Conservation (phyloP, 2,329 filamentous ascomycete species). For the Helicocarpus griseus region DNA sequence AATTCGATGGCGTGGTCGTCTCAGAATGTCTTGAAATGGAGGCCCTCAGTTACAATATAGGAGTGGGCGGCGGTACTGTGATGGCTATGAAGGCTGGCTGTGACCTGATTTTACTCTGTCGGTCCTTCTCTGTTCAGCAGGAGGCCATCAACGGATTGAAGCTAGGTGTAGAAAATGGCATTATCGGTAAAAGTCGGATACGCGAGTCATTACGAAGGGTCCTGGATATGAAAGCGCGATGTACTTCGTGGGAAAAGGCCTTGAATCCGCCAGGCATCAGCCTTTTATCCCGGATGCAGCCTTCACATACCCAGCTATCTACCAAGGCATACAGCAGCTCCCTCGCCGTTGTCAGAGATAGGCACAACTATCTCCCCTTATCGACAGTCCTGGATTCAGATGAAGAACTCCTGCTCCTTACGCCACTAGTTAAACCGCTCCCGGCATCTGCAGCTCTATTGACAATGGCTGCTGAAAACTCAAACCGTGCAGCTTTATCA, state of each 20-base stretch:
- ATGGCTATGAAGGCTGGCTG: constrained; percentile 97
- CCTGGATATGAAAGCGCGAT: constrained; percentile 69
- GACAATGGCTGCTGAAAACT: constrained; percentile 43
- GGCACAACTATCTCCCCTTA: constrained; percentile 72
- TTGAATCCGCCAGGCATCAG: constrained; percentile 74
- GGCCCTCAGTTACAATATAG: constrained; percentile 86
- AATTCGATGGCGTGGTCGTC: constrained; percentile 84
- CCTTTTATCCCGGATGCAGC: constrained; percentile 70
- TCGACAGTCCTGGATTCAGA: constrained; percentile 71
- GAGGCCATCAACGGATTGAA: constrained; percentile 88
- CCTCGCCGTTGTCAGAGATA: constrained; percentile 86
- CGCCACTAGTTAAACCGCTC: constrained; percentile 83
- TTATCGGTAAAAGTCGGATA: constrained; percentile 71
- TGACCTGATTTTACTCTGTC: constrained; percentile 79
- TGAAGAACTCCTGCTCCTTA: constrained; percentile 82
- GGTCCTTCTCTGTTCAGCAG: constrained; percentile 77
- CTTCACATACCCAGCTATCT: constrained; percentile 70
- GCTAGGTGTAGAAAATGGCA: constrained; percentile 79
- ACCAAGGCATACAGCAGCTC: constrained; percentile 82
- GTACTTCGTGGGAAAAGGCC: constrained; percentile 84
- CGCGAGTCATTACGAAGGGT: constrained; percentile 71
- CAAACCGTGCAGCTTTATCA: constrained; percentile 26
- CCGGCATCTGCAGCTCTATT: constrained; percentile 78
- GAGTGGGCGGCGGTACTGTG: constrained; percentile 91
- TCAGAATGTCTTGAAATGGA: constrained; percentile 97